Conservation (phyloP, 2,329 filamentous ascomycete species). For the Ceratocystis destructans region DNA sequence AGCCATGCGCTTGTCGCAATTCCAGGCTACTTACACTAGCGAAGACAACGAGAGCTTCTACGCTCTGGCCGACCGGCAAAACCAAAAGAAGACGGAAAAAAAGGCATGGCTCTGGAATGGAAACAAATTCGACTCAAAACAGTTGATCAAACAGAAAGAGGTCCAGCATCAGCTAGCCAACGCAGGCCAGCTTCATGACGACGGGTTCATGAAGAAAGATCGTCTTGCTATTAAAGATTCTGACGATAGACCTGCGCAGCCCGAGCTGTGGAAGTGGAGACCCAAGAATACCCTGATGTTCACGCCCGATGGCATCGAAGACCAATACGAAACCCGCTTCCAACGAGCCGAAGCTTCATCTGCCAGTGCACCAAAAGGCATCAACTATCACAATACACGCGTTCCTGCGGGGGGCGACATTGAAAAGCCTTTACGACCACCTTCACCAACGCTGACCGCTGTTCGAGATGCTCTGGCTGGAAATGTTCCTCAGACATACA, state of each 20-base stretch:
- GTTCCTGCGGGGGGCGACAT: slow-evolving; percentile 25
- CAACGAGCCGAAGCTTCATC: slow-evolving; percentile 58
- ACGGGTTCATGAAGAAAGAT: slow-evolving; percentile 41
- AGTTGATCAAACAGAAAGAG: slow-evolving; percentile 55
- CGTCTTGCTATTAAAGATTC: slow-evolving; percentile 51
- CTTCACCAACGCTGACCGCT: slow-evolving; percentile 73
- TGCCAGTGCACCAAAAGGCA: slow-evolving; percentile 58
- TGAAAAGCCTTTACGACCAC: slow-evolving; percentile 35
- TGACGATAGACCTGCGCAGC: slow-evolving; percentile 58
- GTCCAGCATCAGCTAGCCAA: slow-evolving; percentile 40
- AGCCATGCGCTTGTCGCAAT: slow-evolving; percentile 46
- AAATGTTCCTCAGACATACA: slow-evolving; percentile 46
- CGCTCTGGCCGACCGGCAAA: slow-evolving; percentile 78
- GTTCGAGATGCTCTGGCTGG: slow-evolving; percentile 75
- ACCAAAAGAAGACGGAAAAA: slow-evolving; percentile 68
- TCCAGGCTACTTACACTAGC: slow-evolving; percentile 87
- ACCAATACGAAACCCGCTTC: slow-evolving; percentile 45
- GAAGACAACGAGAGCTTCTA: slow-evolving; percentile 98
- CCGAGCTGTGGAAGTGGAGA: slow-evolving; percentile 60
- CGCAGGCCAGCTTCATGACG: slow-evolving; percentile 37
- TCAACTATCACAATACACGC: slow-evolving; percentile 74
- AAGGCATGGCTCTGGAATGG: slow-evolving; percentile 79
- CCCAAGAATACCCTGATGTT: slow-evolving; percentile 88
- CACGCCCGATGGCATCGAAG: slow-evolving; percentile 50
- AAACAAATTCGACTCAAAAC: slow-evolving; percentile 75